Conservation (phyloP, 2,329 filamentous ascomycete species). For the Alternaria burnsii region DNA sequence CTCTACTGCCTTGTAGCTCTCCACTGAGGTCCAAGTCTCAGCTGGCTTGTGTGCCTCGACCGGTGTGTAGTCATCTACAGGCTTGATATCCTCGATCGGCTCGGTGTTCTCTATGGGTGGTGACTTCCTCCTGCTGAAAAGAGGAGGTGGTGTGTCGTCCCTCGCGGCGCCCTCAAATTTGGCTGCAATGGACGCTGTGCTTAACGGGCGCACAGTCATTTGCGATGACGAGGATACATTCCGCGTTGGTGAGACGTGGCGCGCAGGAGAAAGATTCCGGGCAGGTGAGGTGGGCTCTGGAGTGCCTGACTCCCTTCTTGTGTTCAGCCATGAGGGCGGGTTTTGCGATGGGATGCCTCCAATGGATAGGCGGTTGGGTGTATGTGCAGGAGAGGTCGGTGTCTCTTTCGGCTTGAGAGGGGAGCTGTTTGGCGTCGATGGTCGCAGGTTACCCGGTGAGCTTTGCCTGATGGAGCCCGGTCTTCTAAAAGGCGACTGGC, state of each 20-base stretch:
- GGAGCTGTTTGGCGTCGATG: conserved; percentile 52
- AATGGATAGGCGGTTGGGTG: conserved; percentile 42
- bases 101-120: conserved; percentile 6
- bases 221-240: conserved; percentile 29
- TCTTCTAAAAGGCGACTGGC: conserved; percentile 56
- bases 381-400: conserved; percentile 38
- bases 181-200: conserved; percentile 46
- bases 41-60: not conserved
- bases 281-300: conserved; percentile 47
- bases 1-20: conserved; percentile 5
- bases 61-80: not conserved
- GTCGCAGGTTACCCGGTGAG: conserved; percentile 52
- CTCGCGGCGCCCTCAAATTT: conserved; percentile 48
- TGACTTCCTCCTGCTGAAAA: conserved; percentile 15
- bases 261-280: conserved; percentile 35
- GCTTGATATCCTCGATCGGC: conserved; percentile 6
- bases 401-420: conserved; percentile 50
- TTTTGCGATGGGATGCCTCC: conserved; percentile 46
- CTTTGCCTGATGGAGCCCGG: conserved; percentile 51
- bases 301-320: conserved; percentile 37
- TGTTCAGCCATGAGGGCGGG: conserved; percentile 49
- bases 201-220: conserved; percentile 33
- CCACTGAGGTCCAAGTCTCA: not conserved
- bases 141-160: conserved; percentile 40
- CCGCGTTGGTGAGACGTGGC: conserved; percentile 37